Evolutionary conservation across 352 stramenopile genomes (phyloP), one percentile per base, ranked within the genome.

Genomic region (Globisporangium nodosum): DNA sequence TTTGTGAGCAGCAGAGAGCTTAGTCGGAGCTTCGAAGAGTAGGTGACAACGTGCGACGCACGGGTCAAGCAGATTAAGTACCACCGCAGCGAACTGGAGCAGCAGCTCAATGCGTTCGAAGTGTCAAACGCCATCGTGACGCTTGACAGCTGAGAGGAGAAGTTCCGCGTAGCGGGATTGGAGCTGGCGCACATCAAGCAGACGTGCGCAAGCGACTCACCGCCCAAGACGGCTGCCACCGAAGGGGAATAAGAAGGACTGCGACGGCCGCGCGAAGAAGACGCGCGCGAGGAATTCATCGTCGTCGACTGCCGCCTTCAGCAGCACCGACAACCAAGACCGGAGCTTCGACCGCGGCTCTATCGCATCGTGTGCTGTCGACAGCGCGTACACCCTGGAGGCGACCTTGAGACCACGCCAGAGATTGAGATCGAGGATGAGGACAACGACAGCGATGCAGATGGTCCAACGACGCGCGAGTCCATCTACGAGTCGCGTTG

Each of bases 51-150:
- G 16, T 91, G 92, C 52, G 81, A 94, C 47, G 72, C 78, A 8
- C 65, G 81, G 8, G 54, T 92, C 3, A 91, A 92, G 54, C 85
- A 94, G 42, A 94, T 94, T 52, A 89, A 87, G 48, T 49, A 88
- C 1, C 80, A 87, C 37, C 68, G 92, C 52, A 56, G 50, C 3
- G 82, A 94, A 53, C 62, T 94, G 20, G 80, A 94, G 58, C 69
- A 81, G 60, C 82, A 94, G 52, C 53, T 92, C 15, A 67, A 81
- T 20, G 71, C 70, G 20, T 62, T 94, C 5, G 79, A 92, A 54
- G 40, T 82, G 11, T 88, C 79, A 18, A 82, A 90, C 49, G 73
- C 70, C 8, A 70, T 61, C 4, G 62, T 64, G 3, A 67, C 60
- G 18, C 81, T 61, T 6, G 76, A 90, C 49, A 82, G 92, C 69